Percentiles rank a stretch among this genome's conserved stretches.
phyloP scores from a whole-genome alignment of 768 basidiomycete genomes.

The Dacryopinax spathularia region DNA sequence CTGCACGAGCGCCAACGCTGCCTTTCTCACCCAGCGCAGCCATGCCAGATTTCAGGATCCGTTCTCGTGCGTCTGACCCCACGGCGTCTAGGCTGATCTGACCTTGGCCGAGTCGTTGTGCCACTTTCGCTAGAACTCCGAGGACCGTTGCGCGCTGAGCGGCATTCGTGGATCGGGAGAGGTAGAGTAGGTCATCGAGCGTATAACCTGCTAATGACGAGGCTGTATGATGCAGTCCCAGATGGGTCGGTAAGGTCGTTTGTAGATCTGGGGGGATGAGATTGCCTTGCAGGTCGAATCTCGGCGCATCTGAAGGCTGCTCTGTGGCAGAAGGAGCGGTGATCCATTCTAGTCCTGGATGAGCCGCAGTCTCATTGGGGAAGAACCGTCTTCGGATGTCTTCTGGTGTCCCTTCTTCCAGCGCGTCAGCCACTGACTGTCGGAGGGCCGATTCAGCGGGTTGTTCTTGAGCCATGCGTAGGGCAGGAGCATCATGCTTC shows the following conservation, averaged over 20 bases:
- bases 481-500: conserved; percentile 7
- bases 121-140: conserved; percentile 49
- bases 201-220: conserved; percentile 73
- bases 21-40: conserved; percentile 54
- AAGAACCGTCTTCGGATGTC: conserved; percentile 75
- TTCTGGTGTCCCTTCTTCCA: conserved; percentile 58
- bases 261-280: conserved; percentile 46
- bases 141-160: conserved; percentile 77
- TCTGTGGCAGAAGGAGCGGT: conserved; percentile 16
- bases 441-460: not conserved
- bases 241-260: conserved; percentile 55
- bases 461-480: not conserved
- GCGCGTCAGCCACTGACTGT: conserved; percentile 26
- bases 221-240: conserved; percentile 85
- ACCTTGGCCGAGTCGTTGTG: conserved; percentile 23
- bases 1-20: conserved; percentile 48
- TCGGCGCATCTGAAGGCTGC: conserved; percentile 17
- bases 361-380: conserved; percentile 48
- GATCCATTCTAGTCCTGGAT: conserved; percentile 77
- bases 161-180: conserved; percentile 66
- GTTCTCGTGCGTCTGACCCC: conserved; percentile 37
- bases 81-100: conserved; percentile 20
- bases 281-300: conserved; percentile 57
- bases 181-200: conserved; percentile 65
- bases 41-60: conserved; percentile 51